Evolutionary conservation across 1,284 basidiomycete species (phyloP), one percentile per base, ranked within the genome.

Genomic region (Boletus calvinii): DNA sequence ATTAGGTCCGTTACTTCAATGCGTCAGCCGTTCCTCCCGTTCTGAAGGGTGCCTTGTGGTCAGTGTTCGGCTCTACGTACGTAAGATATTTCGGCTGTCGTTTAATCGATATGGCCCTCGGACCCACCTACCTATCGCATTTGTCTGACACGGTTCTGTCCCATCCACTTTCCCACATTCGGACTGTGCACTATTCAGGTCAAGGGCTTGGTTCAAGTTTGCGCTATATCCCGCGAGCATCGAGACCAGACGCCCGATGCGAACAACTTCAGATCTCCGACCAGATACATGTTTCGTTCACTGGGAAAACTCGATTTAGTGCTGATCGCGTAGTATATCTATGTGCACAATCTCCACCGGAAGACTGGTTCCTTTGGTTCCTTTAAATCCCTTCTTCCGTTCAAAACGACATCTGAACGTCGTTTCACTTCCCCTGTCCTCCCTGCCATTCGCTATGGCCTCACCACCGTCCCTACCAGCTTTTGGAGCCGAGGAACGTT

Each of bases 251-350:
- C 53, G 44, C 62, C 66, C 66, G 69, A 66, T 69, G 56, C 56
- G 54, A 63, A 54, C 50, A 67, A 58, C 55, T 65, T 65, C 60
- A 71, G 70, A 68, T 68, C 66, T 68, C 69, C 69, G 69, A 71
- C 69, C 54, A 62, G 66, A 71, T 70, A 52, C 57, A 57, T 65
- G 68, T 64, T 64, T 71, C 68, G 67, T 58, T 69, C 63, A 67
- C 57, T 60, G 64, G 69, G 55, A 71, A 69, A 65, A 65, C 57
- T 70, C 62, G 60, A 66, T 69, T 70, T 68, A 66, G 69, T 61
- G 58, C 57, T 71, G 69, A 72, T 68, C 66, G 60, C 67, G 67
- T 71, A 65, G 66, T 69, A 67, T 70, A 72, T 72, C 68, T 72
- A 70, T 67, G 67, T 71, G 62, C 60, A 68, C 62, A 70, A 71